Evolutionary conservation across 495 filamentous ascomycete species (phyloP), one percentile per base, ranked within the genome.

Genomic region (Trichoderma parareesei): DNA sequence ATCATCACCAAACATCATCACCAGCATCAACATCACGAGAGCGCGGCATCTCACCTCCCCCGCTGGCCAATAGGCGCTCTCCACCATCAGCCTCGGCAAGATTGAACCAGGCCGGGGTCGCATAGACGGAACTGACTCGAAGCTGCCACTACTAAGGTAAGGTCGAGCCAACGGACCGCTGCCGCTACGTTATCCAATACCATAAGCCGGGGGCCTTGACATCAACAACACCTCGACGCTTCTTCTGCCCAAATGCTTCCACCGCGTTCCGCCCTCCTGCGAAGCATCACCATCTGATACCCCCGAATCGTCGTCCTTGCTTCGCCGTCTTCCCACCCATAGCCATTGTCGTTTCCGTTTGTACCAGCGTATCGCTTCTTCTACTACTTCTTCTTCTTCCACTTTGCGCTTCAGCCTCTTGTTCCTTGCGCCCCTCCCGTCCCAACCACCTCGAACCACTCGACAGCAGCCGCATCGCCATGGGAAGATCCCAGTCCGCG

Each of bases 401-500:
- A 2, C 40, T 11, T 41, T 41, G 6, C 10, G 10, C 44, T 16
- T 7, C 16, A 48, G 27, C 27, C 27, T 41, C 6, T 41, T 61
- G 3, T 61, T n/a, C 14, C n/a, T n/a, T 41, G 40, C 40, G 40
- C 40, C 1, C 10, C 40, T 41, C 10, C 40, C 40, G 5, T 60
- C 57, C 35, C 20, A 27, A 27, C 16, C 16, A 14, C 13, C 57
- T 27, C 35, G 33, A 38, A 63, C 6, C 40, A 7, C 11, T 3
- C 27, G 27, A 27, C 27, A 27, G 27, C 27, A 27, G 27, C 27
- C 53, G 33, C 14, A 33, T 43, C 57, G 62, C 43, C 44, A 70
- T 70, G 68, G 66, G 63, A n/a, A 69, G 68, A 67, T 66, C 74
- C 65, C 74, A 76, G 64, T 71, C 76, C 33, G 71, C 70, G 13